Evolutionary conservation across 345 rosid species (phyloP), one percentile per base, ranked within the genome.

Genomic region (Eucalyptus marginata): DNA sequence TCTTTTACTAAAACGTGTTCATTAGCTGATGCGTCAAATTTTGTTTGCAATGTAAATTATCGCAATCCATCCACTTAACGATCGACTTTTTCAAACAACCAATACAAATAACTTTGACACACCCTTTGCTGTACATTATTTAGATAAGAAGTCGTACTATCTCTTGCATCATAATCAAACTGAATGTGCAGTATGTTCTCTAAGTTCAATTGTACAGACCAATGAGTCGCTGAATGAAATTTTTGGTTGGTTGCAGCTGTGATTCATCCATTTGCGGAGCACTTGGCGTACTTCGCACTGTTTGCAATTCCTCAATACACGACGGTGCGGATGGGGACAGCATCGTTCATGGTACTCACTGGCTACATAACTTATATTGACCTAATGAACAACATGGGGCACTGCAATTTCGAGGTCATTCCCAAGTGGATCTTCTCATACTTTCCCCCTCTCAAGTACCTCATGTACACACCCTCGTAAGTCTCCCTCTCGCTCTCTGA

Each of bases 391-490:
- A 91, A 93, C 46, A 89, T 93, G 94, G 93, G 94, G 4, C 94
- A 93, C 66, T 93, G 94, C 92, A 93, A 93, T 89, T 93, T 93
- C 59, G 92, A 93, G 89, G 71, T 93, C 86, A 56, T 91, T 59
- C 94, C 93, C 6, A 86, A 87, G 43, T 87, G 71, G 52, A 43
- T 91, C 54, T 93, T 93, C 87, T 79, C 91, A 54, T 49, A 87
- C 52, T 90, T 91, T 33, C 94, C 94, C 1, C 91, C 89, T 9
- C 94, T 93, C 79, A 93, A 93, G 86, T 88, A 89, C 89, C 81
- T 93, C 86, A 59, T 91, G 88, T 90, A 91, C 88, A 93, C 93
- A 13, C 92, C 94, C 33, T 87, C 94, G 92, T 93, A 90, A 88
- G 92, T 92, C 81, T 36, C 81, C 22, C 81, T 68, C 81, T 68